A percentile compares a stretch with the other conserved stretches of the same genome.
Evolutionary conservation across 257 asterid species (phyloP).

Genomic region (Solanum pennellii): DNA sequence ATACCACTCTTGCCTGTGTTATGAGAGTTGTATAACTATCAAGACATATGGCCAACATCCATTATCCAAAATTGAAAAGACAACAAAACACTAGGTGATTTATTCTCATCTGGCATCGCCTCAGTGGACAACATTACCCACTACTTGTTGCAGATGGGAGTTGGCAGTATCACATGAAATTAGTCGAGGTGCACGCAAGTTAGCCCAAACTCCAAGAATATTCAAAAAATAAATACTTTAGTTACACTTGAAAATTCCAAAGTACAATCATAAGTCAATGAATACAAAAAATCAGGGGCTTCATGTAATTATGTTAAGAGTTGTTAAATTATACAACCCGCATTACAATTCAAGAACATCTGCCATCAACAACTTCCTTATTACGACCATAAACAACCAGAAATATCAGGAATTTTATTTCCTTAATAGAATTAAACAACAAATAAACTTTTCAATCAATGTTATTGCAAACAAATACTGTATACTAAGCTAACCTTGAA

Average conservation of each 20-base stretch:
- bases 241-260: background rate
- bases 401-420: background rate
- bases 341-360: background rate
- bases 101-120: background rate
- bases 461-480: background rate
- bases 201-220: background rate
- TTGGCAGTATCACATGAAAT: too few relatives aligned
- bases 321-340: background rate
- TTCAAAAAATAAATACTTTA: background rate
- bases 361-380: background rate
- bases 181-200: too few relatives aligned
- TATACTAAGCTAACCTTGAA: conserved; percentile 38
- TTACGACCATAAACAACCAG: background rate
- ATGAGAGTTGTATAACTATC: too few relatives aligned
- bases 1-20: too few relatives aligned
- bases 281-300: background rate
- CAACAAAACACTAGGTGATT: background rate
- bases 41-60: too few relatives aligned
- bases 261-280: background rate
- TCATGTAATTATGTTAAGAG: background rate
- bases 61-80: too few relatives aligned
- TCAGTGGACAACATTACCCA: background rate
- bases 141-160: background rate
- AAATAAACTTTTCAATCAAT: background rate
- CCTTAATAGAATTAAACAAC: background rate